Base-by-base conservation (phyloP, 805 yeast species). In the Cyberlindnera mrakii region DNA sequence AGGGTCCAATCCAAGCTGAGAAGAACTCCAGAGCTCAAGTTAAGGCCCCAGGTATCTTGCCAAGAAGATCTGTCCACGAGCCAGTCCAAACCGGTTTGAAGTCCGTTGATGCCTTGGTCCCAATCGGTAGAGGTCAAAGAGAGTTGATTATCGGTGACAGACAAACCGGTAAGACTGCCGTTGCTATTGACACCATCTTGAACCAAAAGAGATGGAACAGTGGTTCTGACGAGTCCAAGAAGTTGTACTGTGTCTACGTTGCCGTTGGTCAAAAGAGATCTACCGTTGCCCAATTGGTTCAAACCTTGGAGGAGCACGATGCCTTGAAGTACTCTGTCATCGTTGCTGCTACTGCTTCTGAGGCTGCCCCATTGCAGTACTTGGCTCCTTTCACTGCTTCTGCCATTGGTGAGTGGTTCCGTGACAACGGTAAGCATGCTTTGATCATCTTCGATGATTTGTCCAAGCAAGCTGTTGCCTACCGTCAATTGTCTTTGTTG, bases 211-310 rank as follows among this genome's bases (percentile, higher is more conserved):
- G 96, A 77, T 88, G 97, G 96, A 93, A 93, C 83, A 71, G 77
- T 62, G 96, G 96, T 74, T 45, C 74, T 52, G 98, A 93, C 71
- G 99, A 93, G 82, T 72, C 82, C 68, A 93, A 93, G 85, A 93
- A 93, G 78, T 82, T 93, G 67, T 93, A 91, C 90, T 93, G 99
- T 86, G 96, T 93, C 64, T 93, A 93, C 85, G 99, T 93, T 62
- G 99, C 99, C 55, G 96, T 93, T 68, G 99, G 99, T 75, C 99
- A 93, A 82, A 93, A 93, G 85, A 89, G 99, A 82, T 93, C 99
- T 57, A 93, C 99, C 56, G 98, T 93, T 64, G 99, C 99, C 64
- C 99, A 93, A 80, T 86, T 93, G 66, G 96, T 93, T 57, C 96
- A 93, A 83, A 91, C 97, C 66, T 83, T 93, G 68, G 99, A 93